Percentiles rank a stretch among this genome's conserved stretches.
Conservation (phyloP, 2,329 filamentous ascomycete species). For the Mariannaea elegans region DNA sequence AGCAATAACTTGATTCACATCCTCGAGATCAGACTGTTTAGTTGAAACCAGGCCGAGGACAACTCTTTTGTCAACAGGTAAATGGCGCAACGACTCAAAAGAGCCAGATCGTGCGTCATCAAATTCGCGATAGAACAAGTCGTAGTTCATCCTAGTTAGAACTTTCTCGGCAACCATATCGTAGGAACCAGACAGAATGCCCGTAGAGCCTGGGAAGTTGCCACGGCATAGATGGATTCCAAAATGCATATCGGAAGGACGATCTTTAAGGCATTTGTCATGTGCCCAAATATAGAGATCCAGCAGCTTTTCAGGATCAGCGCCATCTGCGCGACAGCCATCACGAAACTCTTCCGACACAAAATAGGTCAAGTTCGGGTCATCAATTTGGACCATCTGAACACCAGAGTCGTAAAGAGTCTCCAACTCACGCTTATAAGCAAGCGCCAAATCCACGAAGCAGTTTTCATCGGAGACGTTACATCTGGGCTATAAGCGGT, state of each 20-base stretch:
- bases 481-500: neutral
- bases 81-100: neutral
- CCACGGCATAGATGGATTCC: constrained; percentile 77
- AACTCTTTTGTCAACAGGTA: neutral
- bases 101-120: constrained; percentile 1
- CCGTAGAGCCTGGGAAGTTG: constrained; percentile 69
- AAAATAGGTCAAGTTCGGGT: neutral
- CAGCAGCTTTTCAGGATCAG: constrained; percentile 3
- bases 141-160: neutral
- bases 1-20: neutral
- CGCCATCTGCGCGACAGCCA: neutral
- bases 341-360: neutral
- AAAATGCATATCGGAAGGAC: constrained; percentile 74
- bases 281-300: constrained; percentile 10
- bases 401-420: constrained; percentile 1
- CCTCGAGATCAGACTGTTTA: constrained; percentile 2
- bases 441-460: neutral
- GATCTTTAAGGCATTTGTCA: constrained; percentile 59
- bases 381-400: constrained; percentile 2
- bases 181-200: constrained; percentile 72
- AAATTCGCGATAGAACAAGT: neutral
- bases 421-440: neutral
- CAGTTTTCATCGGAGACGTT: neutral
- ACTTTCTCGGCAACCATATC: constrained; percentile 45
- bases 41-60: constrained; percentile 4